These are phyloP conservation scores for Globisporangium iwayamae DNA, from an alignment of 352 stramenopile genomes.

Conservation along the genomic window DNA sequence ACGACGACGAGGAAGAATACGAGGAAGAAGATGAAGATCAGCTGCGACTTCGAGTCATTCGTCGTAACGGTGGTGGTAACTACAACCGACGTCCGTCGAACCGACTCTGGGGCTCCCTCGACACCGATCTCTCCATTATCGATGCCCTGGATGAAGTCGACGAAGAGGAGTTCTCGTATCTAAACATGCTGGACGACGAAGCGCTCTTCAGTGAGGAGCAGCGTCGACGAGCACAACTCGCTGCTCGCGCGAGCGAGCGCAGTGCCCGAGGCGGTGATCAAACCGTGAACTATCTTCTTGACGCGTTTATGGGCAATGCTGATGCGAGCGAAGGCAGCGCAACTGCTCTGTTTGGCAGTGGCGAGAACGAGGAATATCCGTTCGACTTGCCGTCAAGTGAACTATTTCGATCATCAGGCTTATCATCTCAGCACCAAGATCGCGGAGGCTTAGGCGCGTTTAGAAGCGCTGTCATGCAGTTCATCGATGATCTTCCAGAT, in stretches of 20 bases:
- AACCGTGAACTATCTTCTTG: constrained; percentile 13
- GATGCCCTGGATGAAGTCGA: constrained; percentile 80
- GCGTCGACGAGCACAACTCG: constrained; percentile 32
- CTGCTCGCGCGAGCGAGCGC: constrained; percentile 18
- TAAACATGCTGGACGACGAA: constrained; percentile 75
- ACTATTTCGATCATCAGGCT: constrained; percentile 10
- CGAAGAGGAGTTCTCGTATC: constrained; percentile 81
- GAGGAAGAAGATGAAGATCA: constrained; percentile 61
- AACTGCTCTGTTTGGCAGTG: not conserved
- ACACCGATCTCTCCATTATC: constrained; percentile 63
- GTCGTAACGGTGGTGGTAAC: constrained; percentile 28
- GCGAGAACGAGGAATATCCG: constrained; percentile 12
- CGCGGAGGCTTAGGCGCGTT: constrained; percentile 6
- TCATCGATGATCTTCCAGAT: constrained; percentile 57
- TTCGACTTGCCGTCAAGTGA: constrained; percentile 19
- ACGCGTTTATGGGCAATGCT: constrained; percentile 12
- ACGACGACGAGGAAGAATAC: constrained; percentile 55
- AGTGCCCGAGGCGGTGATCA: not conserved
- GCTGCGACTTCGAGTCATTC: constrained; percentile 47
- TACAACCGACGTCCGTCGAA: constrained; percentile 33
- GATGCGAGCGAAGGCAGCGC: constrained; percentile 3
- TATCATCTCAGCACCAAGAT: constrained; percentile 11
- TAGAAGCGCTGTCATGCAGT: constrained; percentile 33
- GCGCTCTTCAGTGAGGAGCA: constrained; percentile 51
- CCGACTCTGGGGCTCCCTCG: constrained; percentile 67